These are phyloP conservation scores for Fusarium sp. DNA, from an alignment of 2,329 filamentous ascomycete genomes.

Conservation along the genomic window DNA sequence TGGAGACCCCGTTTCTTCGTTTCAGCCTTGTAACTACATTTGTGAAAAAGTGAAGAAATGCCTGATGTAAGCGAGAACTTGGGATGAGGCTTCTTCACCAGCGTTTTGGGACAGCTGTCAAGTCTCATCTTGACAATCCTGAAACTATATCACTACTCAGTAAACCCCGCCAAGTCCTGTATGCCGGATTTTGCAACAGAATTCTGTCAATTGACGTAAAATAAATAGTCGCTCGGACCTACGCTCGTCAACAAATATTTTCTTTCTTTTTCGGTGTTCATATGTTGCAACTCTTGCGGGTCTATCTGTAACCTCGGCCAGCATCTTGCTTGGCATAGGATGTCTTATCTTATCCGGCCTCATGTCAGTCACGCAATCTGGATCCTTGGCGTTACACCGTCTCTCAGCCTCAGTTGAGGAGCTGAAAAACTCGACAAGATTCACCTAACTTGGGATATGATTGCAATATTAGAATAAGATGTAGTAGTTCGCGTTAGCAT, in stretches of 20 bases:
- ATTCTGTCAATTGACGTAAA: not conserved
- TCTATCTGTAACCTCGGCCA: not conserved
- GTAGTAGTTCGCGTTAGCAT: no score
- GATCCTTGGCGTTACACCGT: not conserved
- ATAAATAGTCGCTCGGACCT: constrained; percentile 8
- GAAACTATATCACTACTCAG: constrained; percentile 2
- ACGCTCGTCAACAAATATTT: not conserved
- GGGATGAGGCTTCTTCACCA: constrained; percentile 12
- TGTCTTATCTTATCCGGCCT: not conserved
- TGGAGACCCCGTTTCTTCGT: constrained; percentile 13
- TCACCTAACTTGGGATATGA: no score
- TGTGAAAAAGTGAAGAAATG: not conserved
- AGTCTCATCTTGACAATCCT: constrained; percentile 20
- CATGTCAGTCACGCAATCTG: no score
- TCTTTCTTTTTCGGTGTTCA: not conserved
- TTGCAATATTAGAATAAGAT: no score
- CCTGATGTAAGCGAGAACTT: constrained; percentile 1
- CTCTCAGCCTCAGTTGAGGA: not conserved
- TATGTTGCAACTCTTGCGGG: not conserved
- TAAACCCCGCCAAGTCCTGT: constrained; percentile 3
- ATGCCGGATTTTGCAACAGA: not conserved
- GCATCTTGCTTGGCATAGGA: not conserved
- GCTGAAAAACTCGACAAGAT: not conserved
- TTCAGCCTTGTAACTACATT: constrained; percentile 17
- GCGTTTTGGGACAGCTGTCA: constrained; percentile 22